Evolutionary conservation across 176 grass and related monocot genomes (phyloP).

Genomic region (Phyllostachys edulis): DNA sequence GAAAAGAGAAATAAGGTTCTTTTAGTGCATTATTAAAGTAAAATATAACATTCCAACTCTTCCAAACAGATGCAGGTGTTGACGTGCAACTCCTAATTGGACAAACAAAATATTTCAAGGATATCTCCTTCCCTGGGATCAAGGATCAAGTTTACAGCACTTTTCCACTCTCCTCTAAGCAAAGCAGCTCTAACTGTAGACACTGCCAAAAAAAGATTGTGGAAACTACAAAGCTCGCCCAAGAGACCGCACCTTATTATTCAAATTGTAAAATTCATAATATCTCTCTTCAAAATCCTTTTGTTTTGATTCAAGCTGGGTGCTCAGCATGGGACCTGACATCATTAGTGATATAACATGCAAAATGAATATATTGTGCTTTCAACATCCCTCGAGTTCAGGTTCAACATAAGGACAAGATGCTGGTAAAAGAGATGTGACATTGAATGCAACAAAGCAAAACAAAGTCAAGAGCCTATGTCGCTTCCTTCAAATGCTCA

Average conservation of each 20-base stretch:
- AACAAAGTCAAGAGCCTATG: background rate
- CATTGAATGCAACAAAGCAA: no score
- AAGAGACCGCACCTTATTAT: conserved; percentile 64
- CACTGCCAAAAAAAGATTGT: conserved; percentile 2
- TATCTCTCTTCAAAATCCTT: conserved; percentile 79
- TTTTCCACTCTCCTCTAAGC: conserved; percentile 94
- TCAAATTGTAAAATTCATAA: conserved; percentile 51
- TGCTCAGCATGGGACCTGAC: conserved; percentile 63
- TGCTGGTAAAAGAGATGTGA: conserved; percentile 9
- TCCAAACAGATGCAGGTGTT: no score
- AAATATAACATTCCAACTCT: no score
- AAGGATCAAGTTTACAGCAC: conserved; percentile 82
- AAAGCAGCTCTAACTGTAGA: conserved; percentile 56
- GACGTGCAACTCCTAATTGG: conserved; percentile 27
- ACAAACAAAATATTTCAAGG: conserved; percentile 57
- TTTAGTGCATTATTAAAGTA: no score
- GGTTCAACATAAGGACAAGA: conserved; percentile 28
- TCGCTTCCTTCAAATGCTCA: conserved; percentile 17
- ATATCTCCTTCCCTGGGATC: conserved; percentile 99
- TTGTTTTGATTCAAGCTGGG: conserved; percentile 58
- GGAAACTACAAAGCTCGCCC: background rate
- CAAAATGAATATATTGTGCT: background rate
- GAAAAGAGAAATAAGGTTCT: no score
- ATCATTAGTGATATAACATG: conserved; percentile 27
- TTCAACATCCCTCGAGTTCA: conserved; percentile 11